Evolutionary conservation across 805 yeast genomes (phyloP).

Genomic region (Saccharomycopsis fermentans): DNA sequence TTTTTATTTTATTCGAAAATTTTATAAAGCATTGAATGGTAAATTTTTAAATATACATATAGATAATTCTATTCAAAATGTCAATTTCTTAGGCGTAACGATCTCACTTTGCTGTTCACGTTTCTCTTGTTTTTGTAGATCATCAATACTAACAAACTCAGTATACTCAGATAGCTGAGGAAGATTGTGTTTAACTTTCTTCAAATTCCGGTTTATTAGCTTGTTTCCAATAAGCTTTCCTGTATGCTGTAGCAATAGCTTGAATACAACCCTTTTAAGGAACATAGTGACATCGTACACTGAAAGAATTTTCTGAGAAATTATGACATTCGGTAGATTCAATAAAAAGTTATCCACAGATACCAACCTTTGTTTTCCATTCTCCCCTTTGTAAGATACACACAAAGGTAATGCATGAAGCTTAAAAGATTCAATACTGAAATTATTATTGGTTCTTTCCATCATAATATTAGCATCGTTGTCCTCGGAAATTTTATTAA

Average conservation of each 20-base stretch:
- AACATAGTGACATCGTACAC: constrained; percentile 53
- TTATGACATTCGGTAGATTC: constrained; percentile 49
- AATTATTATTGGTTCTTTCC: constrained; percentile 58
- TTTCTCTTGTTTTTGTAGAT: constrained; percentile 5
- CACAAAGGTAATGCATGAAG: constrained; percentile 43
- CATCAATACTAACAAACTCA: constrained; percentile 23
- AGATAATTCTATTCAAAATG: too few relatives aligned
- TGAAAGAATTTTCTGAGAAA: constrained; percentile 61
- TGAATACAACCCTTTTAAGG: constrained; percentile 53
- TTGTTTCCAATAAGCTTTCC: constrained; percentile 78
- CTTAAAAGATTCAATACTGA: constrained; percentile 53
- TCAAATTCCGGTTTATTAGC: constrained; percentile 30
- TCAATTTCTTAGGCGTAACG: neutral
- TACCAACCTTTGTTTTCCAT: constrained; percentile 52
- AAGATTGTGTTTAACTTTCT: constrained; percentile 19
- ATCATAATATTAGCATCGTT: constrained; percentile 55
- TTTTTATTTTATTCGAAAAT: too few relatives aligned
- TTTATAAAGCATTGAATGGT: too few relatives aligned
- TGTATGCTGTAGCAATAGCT: constrained; percentile 49
- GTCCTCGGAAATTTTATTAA: constrained; percentile 15
- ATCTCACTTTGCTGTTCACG: neutral
- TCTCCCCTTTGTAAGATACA: constrained; percentile 65
- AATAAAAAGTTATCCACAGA: constrained; percentile 70
- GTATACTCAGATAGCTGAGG: constrained; percentile 28
- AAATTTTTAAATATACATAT: too few relatives aligned